A percentile compares a stretch with the other conserved stretches of the same genome.
Conservation (phyloP, 306 rosid species). For the Pueraria montana region DNA sequence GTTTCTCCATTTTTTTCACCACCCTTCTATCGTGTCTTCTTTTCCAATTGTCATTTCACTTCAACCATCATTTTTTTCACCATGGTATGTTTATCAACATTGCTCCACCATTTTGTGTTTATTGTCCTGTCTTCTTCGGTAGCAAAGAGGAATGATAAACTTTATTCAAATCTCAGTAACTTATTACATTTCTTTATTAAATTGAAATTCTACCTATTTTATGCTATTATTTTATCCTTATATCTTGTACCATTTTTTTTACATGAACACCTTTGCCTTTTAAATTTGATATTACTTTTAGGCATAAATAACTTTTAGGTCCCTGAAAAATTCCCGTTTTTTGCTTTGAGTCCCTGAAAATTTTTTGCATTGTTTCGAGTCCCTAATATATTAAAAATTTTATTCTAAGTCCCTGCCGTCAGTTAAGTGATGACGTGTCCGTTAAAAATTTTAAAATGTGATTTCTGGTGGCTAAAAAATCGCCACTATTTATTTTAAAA, state of each 20-base stretch:
- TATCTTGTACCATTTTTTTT: neutral
- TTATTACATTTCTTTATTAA: neutral
- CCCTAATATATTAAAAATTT: no score
- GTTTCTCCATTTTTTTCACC: neutral
- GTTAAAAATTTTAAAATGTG: no score
- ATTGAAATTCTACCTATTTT: neutral
- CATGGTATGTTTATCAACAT: neutral
- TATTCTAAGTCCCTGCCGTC: no score
- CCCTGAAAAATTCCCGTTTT: no score
- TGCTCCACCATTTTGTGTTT: neutral
- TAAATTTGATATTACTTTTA: neutral
- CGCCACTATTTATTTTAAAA: no score
- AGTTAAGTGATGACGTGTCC: no score
- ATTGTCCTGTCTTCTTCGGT: neutral
- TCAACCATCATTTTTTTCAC: no score
- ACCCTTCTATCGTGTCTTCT: neutral
- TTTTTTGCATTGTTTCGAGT: no score
- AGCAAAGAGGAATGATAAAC: neutral
- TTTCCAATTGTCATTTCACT: neutral
- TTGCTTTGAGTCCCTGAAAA: no score
- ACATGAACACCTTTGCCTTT: neutral
- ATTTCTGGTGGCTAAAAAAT: no score
- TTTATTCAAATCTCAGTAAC: neutral
- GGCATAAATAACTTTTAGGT: no score
- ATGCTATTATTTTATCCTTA: neutral